Evolutionary conservation across 2,329 filamentous ascomycete species (phyloP).

Genomic region (Clonostachys rosea): DNA sequence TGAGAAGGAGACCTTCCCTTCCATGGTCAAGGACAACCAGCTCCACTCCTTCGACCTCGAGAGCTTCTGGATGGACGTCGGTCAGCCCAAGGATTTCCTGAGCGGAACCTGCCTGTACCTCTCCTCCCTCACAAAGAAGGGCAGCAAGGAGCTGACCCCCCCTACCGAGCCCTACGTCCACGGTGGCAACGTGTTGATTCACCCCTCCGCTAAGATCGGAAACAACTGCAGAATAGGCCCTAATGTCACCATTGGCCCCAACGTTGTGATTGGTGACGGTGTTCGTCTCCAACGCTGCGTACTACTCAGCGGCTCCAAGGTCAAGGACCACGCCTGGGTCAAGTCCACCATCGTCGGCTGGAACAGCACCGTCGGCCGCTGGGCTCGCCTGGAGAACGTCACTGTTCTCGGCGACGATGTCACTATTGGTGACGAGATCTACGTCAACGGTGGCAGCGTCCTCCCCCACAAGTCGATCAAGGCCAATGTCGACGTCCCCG

Average conservation of each 20-base stretch:
- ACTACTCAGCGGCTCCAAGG: slow-evolving; percentile 80
- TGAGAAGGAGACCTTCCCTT: slow-evolving; percentile 97
- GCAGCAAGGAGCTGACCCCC: slow-evolving; percentile 76
- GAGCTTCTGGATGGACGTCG: slow-evolving; percentile 99
- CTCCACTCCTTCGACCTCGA: slow-evolving; percentile 95
- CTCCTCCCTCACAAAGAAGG: slow-evolving; percentile 84
- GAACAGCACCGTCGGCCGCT: slow-evolving; percentile 94
- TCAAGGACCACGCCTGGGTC: slow-evolving; percentile 98
- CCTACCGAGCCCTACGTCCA: slow-evolving; percentile 75
- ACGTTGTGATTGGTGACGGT: slow-evolving; percentile 88
- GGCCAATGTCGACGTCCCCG: slow-evolving; percentile 82
- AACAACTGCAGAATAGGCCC: slow-evolving; percentile 98
- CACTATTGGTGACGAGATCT: slow-evolving; percentile 95
- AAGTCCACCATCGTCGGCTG: slow-evolving; percentile 98
- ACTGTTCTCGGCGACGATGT: slow-evolving; percentile 98
- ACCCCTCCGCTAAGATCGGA: slow-evolving; percentile 91
- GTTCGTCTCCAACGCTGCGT: slow-evolving; percentile 93
- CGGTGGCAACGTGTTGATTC: slow-evolving; percentile 92
- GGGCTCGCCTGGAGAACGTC: slow-evolving; percentile 96
- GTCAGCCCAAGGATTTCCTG: slow-evolving; percentile 97
- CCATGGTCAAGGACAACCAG: slow-evolving; percentile 83
- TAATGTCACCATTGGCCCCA: slow-evolving; percentile 92
- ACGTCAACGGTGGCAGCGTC: slow-evolving; percentile 94
- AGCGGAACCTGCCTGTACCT: slow-evolving; percentile 95
- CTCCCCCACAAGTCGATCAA: slow-evolving; percentile 99